Evolutionary conservation across 176 grass and related monocot genomes (phyloP).

Genomic region (Leersia perrieri): DNA sequence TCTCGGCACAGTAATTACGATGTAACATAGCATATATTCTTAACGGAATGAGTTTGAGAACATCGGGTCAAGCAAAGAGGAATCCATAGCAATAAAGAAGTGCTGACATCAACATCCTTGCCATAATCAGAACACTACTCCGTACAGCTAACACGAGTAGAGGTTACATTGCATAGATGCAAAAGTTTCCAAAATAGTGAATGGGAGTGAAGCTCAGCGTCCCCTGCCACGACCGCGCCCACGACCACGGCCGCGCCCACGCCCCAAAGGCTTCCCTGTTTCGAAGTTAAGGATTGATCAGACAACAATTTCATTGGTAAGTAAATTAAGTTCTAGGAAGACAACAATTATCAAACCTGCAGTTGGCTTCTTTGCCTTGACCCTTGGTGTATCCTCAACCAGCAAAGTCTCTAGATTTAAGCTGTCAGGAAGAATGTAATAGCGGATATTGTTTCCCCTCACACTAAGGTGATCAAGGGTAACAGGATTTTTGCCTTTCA

Average conservation of each 20-base stretch:
- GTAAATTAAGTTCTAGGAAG: not conserved
- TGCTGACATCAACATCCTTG: not conserved
- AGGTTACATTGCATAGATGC: slow-evolving; percentile 42
- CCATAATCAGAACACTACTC: not conserved
- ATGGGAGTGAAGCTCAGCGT: slow-evolving; percentile 33
- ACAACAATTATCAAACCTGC: slow-evolving; percentile 36
- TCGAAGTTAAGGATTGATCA: slow-evolving; percentile 18
- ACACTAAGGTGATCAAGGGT: slow-evolving; percentile 72
- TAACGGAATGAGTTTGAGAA: not conserved
- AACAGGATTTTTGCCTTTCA: slow-evolving; percentile 69
- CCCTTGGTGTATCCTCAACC: slow-evolving; percentile 74
- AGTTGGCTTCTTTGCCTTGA: slow-evolving; percentile 77
- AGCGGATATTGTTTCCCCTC: slow-evolving; percentile 76
- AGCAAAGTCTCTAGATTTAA: slow-evolving; percentile 78
- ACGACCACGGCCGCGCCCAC: slow-evolving; percentile 65
- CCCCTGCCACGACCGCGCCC: slow-evolving; percentile 64
- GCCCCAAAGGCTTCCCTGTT: slow-evolving; percentile 68
- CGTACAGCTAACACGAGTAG: slow-evolving; percentile 20
- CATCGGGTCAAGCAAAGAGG: slow-evolving; percentile 2
- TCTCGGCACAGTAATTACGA: slow-evolving; percentile 17
- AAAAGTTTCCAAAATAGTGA: slow-evolving; percentile 37
- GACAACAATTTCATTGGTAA: not conserved
- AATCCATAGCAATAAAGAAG: slow-evolving; percentile 8
- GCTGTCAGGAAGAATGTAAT: slow-evolving; percentile 79
- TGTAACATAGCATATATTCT: not conserved